phyloP scores from a whole-genome alignment of 768 basidiomycete species.

The Pleurotus sapidus region DNA sequence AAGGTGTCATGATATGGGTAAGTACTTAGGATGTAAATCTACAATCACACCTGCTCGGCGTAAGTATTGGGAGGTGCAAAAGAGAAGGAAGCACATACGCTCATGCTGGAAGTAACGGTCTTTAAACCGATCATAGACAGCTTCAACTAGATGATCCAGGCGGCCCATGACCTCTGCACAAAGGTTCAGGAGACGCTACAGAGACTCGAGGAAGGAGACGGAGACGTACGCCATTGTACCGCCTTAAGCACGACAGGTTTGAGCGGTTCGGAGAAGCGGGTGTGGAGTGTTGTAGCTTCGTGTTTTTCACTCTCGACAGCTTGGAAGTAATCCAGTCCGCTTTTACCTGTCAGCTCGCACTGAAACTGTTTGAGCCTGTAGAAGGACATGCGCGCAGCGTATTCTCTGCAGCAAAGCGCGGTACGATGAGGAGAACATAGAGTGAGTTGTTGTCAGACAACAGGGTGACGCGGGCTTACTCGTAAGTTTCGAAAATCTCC shows the following conservation, averaged over 20 bases:
- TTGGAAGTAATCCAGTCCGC: conserved; percentile 90
- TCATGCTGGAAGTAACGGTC: conserved; percentile 92
- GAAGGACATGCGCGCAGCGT: conserved; percentile 91
- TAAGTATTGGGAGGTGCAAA: background rate
- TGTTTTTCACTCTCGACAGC: conserved; percentile 89
- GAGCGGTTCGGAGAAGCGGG: conserved; percentile 88
- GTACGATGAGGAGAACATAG: conserved; percentile 18
- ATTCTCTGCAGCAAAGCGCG: conserved; percentile 45
- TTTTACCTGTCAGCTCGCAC: conserved; percentile 96
- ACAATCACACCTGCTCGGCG: conserved; percentile 68
- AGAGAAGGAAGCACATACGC: conserved; percentile 50
- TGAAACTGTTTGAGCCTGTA: conserved; percentile 94
- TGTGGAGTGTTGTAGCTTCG: conserved; percentile 87
- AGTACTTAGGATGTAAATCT: conserved; percentile 84
- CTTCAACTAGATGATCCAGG: conserved; percentile 91
- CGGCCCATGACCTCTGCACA: conserved; percentile 91
- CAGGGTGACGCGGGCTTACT: conserved; percentile 52
- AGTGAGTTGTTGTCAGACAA: conserved; percentile 18
- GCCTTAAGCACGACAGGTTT: conserved; percentile 89
- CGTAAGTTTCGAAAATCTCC: conserved; percentile 96
- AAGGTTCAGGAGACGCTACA: conserved; percentile 7
- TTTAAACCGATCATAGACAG: conserved; percentile 93
- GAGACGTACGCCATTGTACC: conserved; percentile 93
- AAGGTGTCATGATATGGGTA: conserved; percentile 1
- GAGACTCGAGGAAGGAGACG: conserved; percentile 12